Evolutionary conservation across 805 yeast species (phyloP), one percentile per base, ranked within the genome.

Genomic region (Saturnispora silvae): DNA sequence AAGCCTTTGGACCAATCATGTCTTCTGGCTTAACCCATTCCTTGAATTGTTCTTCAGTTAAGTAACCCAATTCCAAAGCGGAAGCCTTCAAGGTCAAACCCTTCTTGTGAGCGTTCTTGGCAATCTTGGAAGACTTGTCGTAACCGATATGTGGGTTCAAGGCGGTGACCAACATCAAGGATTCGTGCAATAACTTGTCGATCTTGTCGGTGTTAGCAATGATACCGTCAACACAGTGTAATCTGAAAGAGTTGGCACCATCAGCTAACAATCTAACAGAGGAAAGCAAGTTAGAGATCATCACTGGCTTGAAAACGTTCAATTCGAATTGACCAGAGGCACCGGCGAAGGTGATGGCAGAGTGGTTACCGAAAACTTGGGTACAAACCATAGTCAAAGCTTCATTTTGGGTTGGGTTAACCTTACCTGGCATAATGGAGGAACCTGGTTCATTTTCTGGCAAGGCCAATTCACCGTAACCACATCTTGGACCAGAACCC

Each of bases 371-470:
- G 59, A 92, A 85, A 20, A 92, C 96, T 71, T 92, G 98, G 46
- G 92, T 75, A 59, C 95, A 86, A 44, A 89, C 96, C 95, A 92
- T 94, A 47, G 97, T 92, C 60, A 92, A 68, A 38, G 98, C 98
- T 72, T 92, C 98, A 63, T 87, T 87, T 70, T 92, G 98, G 40
- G 98, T 92, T 48, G 98, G 98, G 74, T 92, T 92, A 46, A 92
- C 96, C 69, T 92, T 92, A 60, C 98, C 98, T 37, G 98, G 98
- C 98, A 92, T 92, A 64, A 92, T 92, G 20, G 96, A 86, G 42
- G 96, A 85, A 57, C 98, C 98, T 40, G 98, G 98, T 69, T 92
- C 98, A 64, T 92, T 92, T 69, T 89, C 97, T 46, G 98, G 98
- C 51, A 92, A 70, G 20, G 85, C 58, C 50, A 92, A 75, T 67